Conservation (phyloP, 805 yeast species). For the Sugiyamaella boreocaroliniensis region DNA sequence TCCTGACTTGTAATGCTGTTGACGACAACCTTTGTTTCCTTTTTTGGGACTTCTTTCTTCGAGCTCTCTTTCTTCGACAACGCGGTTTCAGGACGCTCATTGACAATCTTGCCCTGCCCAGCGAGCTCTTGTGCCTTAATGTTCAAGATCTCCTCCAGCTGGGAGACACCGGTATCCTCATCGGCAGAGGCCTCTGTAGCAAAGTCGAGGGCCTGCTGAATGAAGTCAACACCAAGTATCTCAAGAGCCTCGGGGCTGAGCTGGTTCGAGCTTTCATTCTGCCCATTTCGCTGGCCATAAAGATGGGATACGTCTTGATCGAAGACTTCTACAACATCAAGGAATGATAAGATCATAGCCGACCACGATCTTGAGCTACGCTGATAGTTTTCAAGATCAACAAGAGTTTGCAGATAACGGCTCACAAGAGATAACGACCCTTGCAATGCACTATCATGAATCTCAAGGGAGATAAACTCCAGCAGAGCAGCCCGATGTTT, state of each 20-base stretch:
- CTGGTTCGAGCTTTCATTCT: neutral
- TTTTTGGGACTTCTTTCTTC: too few species aligned
- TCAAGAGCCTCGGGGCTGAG: neutral
- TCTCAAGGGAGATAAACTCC: conserved; percentile 62
- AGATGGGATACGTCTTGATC: neutral
- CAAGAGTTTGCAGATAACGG: conserved; percentile 47
- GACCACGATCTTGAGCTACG: conserved; percentile 27
- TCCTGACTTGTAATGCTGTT: neutral
- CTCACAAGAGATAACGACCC: conserved; percentile 47
- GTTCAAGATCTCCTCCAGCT: neutral
- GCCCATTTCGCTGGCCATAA: conserved; percentile 16
- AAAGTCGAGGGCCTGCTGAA: neutral
- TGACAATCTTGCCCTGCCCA: neutral
- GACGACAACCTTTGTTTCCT: too few species aligned
- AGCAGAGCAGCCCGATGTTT: conserved; percentile 53
- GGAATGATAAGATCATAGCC: conserved; percentile 58
- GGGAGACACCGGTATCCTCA: neutral
- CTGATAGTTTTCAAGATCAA: conserved; percentile 34
- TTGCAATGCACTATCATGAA: conserved; percentile 48
- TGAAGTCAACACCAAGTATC: neutral
- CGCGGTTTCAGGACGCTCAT: neutral
- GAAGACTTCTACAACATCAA: conserved; percentile 60
- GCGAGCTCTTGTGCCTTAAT: neutral
- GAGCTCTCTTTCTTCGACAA: too few species aligned
- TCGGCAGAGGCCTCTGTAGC: neutral